Evolutionary conservation across 2,329 filamentous ascomycete species (phyloP).

Genomic region (Aspergillus sp.): DNA sequence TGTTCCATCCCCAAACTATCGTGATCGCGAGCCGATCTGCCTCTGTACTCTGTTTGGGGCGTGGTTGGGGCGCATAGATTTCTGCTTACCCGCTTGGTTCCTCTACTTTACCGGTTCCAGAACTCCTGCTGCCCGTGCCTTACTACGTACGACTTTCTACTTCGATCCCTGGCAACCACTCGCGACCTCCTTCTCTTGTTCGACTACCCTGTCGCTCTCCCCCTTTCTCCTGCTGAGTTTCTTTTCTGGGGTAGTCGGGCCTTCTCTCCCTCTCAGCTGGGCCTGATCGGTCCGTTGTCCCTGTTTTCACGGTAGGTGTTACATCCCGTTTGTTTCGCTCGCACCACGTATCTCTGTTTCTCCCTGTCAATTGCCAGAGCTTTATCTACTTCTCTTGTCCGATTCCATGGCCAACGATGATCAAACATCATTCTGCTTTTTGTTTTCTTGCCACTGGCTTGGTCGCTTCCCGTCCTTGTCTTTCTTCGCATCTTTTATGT

Average conservation of each 20-base stretch:
- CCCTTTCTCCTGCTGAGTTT: background rate
- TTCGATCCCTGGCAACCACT: constrained; percentile 33
- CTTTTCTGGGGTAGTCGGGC: background rate
- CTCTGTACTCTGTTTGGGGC: constrained; percentile 1
- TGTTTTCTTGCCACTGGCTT: constrained; percentile 1
- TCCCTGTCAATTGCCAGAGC: constrained; percentile 21
- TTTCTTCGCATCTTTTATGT: constrained; percentile 3
- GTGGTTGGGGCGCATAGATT: constrained; percentile 15
- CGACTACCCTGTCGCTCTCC: constrained; percentile 6
- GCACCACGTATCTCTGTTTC: constrained; percentile 15
- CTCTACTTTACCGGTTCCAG: constrained; percentile 22
- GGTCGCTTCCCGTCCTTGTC: background rate
- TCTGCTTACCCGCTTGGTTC: constrained; percentile 20
- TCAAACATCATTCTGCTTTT: background rate
- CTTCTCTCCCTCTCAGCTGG: background rate
- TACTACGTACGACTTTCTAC: constrained; percentile 19
- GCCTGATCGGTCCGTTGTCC: constrained; percentile 9
- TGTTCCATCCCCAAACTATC: background rate
- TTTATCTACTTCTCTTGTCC: constrained; percentile 16
- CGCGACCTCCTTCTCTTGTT: constrained; percentile 19
- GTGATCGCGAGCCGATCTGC: background rate
- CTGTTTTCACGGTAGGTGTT: constrained; percentile 21
- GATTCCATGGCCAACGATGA: background rate
- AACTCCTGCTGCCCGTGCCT: constrained; percentile 8
- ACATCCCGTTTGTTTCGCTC: constrained; percentile 19